Evolutionary conservation across 164 flowering plant genomes (phyloP).

Genomic region (Vitis cinerea): DNA sequence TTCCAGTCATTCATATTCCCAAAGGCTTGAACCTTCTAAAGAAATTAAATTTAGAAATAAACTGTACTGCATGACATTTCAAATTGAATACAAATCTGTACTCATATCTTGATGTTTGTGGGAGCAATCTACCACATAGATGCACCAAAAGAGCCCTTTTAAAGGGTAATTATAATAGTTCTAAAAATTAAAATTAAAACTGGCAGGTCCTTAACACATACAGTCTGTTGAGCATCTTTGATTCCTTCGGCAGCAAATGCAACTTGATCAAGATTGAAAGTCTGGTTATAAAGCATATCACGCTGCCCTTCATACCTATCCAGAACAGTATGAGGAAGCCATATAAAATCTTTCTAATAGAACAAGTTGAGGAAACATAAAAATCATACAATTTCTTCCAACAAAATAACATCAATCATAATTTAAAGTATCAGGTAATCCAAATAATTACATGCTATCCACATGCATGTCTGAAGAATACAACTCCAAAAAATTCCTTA

Average conservation of each 20-base stretch:
- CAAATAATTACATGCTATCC: neutral
- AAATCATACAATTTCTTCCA: neutral
- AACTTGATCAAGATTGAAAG: constrained; percentile 96
- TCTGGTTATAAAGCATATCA: constrained; percentile 97
- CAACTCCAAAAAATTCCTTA: no score
- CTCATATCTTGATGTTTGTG: neutral
- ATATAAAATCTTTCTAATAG: neutral
- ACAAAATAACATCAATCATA: neutral
- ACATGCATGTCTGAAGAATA: neutral
- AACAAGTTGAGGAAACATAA: neutral
- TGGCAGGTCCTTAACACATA: constrained; percentile 28
- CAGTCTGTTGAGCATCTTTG: constrained; percentile 98
- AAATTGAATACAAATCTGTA: neutral
- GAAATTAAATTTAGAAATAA: no score
- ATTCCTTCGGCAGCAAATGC: constrained; percentile 94
- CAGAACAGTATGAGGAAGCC: no score
- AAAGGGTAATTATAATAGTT: neutral
- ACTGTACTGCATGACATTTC: no score
- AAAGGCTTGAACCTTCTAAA: no score
- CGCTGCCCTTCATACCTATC: constrained; percentile 88
- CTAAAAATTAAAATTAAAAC: neutral
- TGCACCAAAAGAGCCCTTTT: neutral
- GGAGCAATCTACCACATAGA: neutral
- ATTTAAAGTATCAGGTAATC: neutral
- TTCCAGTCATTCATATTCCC: no score